Evolutionary conservation across 2,329 filamentous ascomycete genomes (phyloP).

Genomic region (Atkinsonella texensis): DNA sequence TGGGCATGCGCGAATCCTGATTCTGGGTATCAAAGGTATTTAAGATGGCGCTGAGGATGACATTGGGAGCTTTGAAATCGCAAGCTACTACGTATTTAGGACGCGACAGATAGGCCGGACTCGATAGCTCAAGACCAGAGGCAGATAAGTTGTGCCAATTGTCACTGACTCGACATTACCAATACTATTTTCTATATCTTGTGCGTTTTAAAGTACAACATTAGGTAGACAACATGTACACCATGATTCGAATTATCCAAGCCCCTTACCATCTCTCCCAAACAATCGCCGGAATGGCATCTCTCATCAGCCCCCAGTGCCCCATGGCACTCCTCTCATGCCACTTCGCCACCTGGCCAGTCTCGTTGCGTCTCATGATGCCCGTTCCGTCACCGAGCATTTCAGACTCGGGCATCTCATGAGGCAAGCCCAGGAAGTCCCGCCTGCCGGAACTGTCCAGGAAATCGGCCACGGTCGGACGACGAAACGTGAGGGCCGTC

Average conservation of each 20-base stretch:
- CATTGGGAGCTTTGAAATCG: too few species aligned
- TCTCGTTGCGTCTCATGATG: constrained; percentile 51
- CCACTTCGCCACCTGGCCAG: constrained; percentile 53
- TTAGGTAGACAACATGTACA: too few species aligned
- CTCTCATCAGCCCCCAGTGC: constrained; percentile 89
- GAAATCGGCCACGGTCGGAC: constrained; percentile 51
- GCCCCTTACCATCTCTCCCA: constrained; percentile 71
- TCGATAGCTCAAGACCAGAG: too few species aligned
- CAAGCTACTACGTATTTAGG: too few species aligned
- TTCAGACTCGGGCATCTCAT: constrained; percentile 50
- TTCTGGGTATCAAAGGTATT: too few species aligned
- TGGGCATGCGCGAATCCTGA: too few species aligned
- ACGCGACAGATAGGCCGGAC: too few species aligned
- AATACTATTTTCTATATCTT: too few species aligned
- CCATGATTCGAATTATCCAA: not conserved
- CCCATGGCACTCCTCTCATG: constrained; percentile 67
- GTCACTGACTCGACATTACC: too few species aligned
- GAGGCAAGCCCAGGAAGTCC: constrained; percentile 57
- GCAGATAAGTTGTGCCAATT: too few species aligned
- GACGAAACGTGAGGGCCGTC: constrained; percentile 50
- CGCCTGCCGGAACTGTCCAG: constrained; percentile 59
- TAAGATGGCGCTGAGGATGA: too few species aligned
- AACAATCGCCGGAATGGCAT: constrained; percentile 60
- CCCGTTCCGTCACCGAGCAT: constrained; percentile 34
- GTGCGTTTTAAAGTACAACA: too few species aligned